Base-by-base conservation (phyloP, 495 filamentous ascomycete species). In the Astrothelium subdiscretum region DNA sequence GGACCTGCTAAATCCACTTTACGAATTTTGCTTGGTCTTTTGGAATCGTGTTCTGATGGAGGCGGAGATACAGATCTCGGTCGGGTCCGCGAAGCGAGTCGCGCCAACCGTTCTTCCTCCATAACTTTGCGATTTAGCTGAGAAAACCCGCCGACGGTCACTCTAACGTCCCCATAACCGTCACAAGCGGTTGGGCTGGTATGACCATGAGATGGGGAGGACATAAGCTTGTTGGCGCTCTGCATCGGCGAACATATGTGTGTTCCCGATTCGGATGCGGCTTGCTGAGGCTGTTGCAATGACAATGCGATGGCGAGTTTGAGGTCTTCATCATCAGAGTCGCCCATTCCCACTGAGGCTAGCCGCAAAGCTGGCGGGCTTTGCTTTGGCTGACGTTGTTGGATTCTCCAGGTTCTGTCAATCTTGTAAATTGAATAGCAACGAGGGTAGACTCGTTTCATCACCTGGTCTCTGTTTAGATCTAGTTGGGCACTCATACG, bases 61-160 rank as follows among this genome's bases (percentile, higher is more conserved):
- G 78, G 76, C 52, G 78, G 77, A 10, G 77, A 74, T n/a, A 72
- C 73, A 11, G 69, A 68, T 3, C 63, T 68, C 58, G 60, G 72
- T 71, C n/a, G 79, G 74, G 70, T 87, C 84, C 60, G 38, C 2
- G 63, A 85, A 10, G 61, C 69, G 4, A 81, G 63, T 40, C 92
- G 80, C 20, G 85, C 86, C 10, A 96, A 79, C 24, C 92, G 82
- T 67, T 95, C 92, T 68, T 85, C 76, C 66, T 97, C 92, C 90
- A 96, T 94, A 63, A 85, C 78, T 70, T 87, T 88, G 11, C 91
- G 81, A 72, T 95, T 80, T 0, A 91, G 71, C 0, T 83, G 84
- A 2, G 79, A 59, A 0, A 83, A 44, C 4, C 77, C 70, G n/a
- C n/a, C n/a, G 18, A 18, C 5, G 8, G 44, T 26, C 13, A 8